Base-by-base conservation (phyloP, 1,139 yeast species). In the Lodderomyces metapsilosis region DNA sequence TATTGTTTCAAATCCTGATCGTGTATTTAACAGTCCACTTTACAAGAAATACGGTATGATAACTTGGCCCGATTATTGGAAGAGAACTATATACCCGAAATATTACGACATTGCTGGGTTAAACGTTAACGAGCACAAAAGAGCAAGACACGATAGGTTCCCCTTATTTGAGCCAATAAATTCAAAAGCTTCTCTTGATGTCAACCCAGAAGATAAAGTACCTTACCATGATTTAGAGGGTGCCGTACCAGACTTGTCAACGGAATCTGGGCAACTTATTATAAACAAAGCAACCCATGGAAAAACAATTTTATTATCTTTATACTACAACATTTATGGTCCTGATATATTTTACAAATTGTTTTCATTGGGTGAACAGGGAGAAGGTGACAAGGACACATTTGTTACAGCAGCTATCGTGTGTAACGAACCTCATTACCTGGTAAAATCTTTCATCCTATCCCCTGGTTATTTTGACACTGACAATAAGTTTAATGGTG, bases 61-160 rank as follows among this genome's bases (percentile, higher is more conserved):
- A 4, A 65, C 84, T 22, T 86, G 94, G 91, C 92, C 94, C 4
- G 95, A 87, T 60, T 86, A 79, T 57, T 87, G 95, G 95, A 72
- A 76, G 51, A 71, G 94, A 50, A 76, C 88, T 0, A 81, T 85
- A 1, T 75, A 84, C 5, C 95, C 94, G 4, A 62, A 62, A 28
- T 87, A 71, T 56, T 86, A 83, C 58, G 77, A 80, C 10, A 75
- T 86, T 45, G 87, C 88, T 1, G 83, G 74, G 5, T 61, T 76
- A 5, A 53, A 49, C 17, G 62, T 64, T 2, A 54, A 62, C 45
- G 62, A 60, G 22, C 21, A 34, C 5, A 56, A 54, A 37, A 49
- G 68, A 41, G 56, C 54, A 1, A 51, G 69, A 41, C 52, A 44
- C 40, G 53, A 53, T 37, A 47, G 64, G 38, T 58, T 57, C 38